Base-by-base conservation (phyloP, 768 basidiomycete genomes). In the Panellus pusillus region DNA sequence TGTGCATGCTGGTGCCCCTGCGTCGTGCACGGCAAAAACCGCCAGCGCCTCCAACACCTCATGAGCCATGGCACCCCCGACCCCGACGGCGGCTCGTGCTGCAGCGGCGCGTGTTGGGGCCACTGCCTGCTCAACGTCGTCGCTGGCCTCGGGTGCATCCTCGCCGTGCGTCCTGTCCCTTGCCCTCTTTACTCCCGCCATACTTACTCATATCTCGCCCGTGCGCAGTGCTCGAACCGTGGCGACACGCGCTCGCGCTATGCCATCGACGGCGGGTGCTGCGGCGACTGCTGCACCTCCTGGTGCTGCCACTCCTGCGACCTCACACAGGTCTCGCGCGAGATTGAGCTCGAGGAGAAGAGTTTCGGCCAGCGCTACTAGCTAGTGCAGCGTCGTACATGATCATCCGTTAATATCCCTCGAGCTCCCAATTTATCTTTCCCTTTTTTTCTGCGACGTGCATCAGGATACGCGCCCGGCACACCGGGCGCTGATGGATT, bases 301-400 rank as follows among this genome's bases (percentile, higher is more conserved):
- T 71, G 65, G 19, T 81, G 68, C 59, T 82, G 80, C 61, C 57
- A 61, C 0, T 72, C 79, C 15, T 83, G 81, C 62, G 71, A 70
- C 11, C 74, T 82, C 41, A 70, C 70, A 0, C 80, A 82, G 61
- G 79, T 78, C 54, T 67, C 67, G 28, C 69, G 72, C 28, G 79
- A 82, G 55, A 55, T 82, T 11, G 72, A 74, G 61, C 63, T 76
- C 49, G 79, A 81, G 60, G 79, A 80, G 65, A 65, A 67, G 54
- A 74, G 70, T 51, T 60, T 53, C 47, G 54, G 59, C 8, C 46
- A 52, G 31, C 54, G 52, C 32, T 60, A 60, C 44, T 60, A 19
- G 56, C 44, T 60, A 19, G 56, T 44, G 28, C 50, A 36, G 7
- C 31, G 4, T 31, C 24, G 35, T 43, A 11, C 24, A 2, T 24